A percentile compares a stretch with the other conserved stretches of the same genome.
These are phyloP conservation scores for Cucumis cinereus DNA, from an alignment of 306 rosid genomes.

Conservation along the genomic window DNA sequence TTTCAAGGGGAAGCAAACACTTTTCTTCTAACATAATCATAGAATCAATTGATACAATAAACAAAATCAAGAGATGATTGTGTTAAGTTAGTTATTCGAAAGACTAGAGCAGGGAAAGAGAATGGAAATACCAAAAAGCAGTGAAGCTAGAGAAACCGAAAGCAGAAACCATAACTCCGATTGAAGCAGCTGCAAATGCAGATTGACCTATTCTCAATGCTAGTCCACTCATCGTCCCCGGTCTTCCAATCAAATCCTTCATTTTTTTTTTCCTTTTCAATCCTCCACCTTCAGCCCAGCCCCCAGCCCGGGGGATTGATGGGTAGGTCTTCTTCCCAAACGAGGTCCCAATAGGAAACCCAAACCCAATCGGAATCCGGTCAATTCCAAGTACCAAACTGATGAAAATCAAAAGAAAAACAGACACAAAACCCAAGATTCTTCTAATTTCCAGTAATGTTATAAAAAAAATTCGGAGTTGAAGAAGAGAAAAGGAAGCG, in stretches of 20 bases:
- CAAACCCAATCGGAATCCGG: background rate
- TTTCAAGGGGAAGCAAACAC: background rate
- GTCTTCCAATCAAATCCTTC: constrained; percentile 61
- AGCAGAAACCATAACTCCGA: constrained; percentile 67
- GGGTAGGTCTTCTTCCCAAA: constrained; percentile 12
- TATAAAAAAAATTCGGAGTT: background rate
- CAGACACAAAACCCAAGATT: background rate
- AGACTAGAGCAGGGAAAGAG: background rate
- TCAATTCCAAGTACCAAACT: background rate
- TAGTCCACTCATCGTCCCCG: constrained; percentile 67
- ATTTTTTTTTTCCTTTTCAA: constrained; percentile 15
- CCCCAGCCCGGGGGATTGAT: background rate
- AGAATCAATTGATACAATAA: background rate
- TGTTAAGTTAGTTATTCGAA: background rate
- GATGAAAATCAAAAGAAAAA: background rate
- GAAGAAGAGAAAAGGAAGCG: background rate
- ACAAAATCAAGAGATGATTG: background rate
- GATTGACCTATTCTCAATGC: constrained; percentile 66
- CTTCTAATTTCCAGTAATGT: background rate
- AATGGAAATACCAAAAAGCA: constrained; percentile 59
- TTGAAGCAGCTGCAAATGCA: constrained; percentile 60
- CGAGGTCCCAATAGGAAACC: constrained; percentile 20
- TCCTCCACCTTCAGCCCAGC: background rate
- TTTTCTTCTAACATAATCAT: background rate
- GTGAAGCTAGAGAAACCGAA: constrained; percentile 55